Evolutionary conservation across 352 stramenopile genomes (phyloP), one percentile per base, ranked within the genome.

Genomic region (Phytophthora litchii): DNA sequence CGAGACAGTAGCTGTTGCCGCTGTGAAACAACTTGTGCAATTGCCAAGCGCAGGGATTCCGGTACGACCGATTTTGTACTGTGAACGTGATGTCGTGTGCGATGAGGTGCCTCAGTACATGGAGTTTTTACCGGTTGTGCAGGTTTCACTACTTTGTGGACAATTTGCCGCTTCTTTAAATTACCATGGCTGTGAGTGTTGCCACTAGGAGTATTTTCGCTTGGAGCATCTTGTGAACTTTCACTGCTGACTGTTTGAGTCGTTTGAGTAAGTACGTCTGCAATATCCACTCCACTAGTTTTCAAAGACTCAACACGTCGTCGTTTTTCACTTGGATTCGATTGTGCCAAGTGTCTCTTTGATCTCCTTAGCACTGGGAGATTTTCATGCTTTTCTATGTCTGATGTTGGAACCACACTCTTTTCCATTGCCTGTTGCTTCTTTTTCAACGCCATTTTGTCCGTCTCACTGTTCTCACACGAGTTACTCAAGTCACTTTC

Each of bases 1-100:
- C 44, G 50, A 40, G 44, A 67, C 13, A 67, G 27, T 9, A 70
- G 19, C 25, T 70, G 42, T 32, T 61, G 44, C 19, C 62, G 62
- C 25, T 70, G 62, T 20, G 49, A 70, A 7, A 66, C 35, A 37
- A 58, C 37, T 31, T 62, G 32, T 2, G 62, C 62, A 32, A 70
- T 66, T 41, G 55, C 62, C 32, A 44, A 70, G 29, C 55, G 61
- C 31, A 64, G 32, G 3, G 40, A 35, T 16, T 64, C 47, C 1
- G 51, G 40, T n/a, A 20, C 59, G 16, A 23, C 13, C 14, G 31
- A 7, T 3, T 21, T 37, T 43, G 40, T 16, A 16, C 36, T 7
- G 27, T 8, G 5, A 27, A 27, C 23, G 23, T 27, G n/a, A n/a
- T n/a, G n/a, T n/a, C n/a, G n/a, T n/a, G n/a, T n/a, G n/a, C n/a